Evolutionary conservation across 2,329 filamentous ascomycete species (phyloP), one percentile per base, ranked within the genome.

Genomic region (Calonectria montana): DNA sequence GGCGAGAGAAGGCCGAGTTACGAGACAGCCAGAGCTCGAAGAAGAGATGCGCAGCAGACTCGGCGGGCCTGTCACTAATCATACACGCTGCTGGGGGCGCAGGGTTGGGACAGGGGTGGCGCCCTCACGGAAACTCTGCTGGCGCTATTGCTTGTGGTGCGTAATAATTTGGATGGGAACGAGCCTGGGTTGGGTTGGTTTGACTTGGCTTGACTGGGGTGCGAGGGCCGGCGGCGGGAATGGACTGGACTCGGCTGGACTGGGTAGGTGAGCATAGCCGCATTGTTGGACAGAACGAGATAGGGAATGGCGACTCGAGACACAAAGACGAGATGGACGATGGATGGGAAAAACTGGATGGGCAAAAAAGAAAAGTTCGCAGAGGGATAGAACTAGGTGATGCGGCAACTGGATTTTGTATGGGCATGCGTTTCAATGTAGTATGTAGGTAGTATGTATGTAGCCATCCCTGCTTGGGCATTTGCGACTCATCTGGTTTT

Each of bases 401-500:
- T n/a, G 50, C 18, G 29, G 31, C 18, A 55, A 29, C 43, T 65
- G 25, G 43, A 48, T 57, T 57, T 21, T 23, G 35, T 57, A 21
- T 57, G 29, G 29, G 31, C 21, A 37, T 57, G 31, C 29, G 50
- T 57, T 57, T 57, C 50, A 57, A 57, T 57, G 50, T 57, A 57
- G 50, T 39, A 43, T 61, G 55, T 39, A 61, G 15, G 55, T 39
- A 61, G 15, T 27, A 35, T 35, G 31, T 35, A 35, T 35, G 31
- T 35, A 35, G 31, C 10, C 35, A 61, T 35, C 55, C 35, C 55
- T 57, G 53, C 31, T 23, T 50, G 65, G 13, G 35, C 37, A 31
- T 67, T 67, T 62, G 55, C 65, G 65, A 67, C 65, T 67, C 31
- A 23, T 50, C 65, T 67, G 65, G 65, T 62, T 67, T 67, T 67